These are phyloP conservation scores for Anisogramma anomala DNA, from an alignment of 2,329 filamentous ascomycete species.

Conservation along the genomic window DNA sequence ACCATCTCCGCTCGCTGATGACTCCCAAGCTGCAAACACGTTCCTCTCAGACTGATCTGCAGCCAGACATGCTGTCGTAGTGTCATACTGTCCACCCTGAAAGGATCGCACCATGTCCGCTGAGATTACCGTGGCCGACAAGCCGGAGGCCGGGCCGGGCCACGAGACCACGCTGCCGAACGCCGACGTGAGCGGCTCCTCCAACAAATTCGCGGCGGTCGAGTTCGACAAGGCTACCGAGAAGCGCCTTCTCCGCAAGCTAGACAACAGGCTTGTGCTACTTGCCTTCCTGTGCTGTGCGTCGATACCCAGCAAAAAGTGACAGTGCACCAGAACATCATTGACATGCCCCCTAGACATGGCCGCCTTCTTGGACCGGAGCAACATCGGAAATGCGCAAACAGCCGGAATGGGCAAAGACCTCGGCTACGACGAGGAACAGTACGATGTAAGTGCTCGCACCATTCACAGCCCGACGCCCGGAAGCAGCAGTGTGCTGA, in stretches of 20 bases:
- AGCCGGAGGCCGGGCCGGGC: neutral
- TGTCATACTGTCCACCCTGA: too few species aligned
- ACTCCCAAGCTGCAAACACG: too few species aligned
- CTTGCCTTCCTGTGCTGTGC: conserved; percentile 23
- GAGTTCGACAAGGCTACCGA: conserved; percentile 22
- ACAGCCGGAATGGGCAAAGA: conserved; percentile 26
- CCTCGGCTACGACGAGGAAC: conserved; percentile 25
- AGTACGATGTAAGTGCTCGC: conserved; percentile 24
- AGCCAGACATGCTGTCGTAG: too few species aligned
- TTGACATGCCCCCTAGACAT: conserved; percentile 18
- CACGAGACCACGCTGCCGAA: neutral
- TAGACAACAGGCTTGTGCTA: conserved; percentile 23
- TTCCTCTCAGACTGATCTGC: too few species aligned
- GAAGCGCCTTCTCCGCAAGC: conserved; percentile 24
- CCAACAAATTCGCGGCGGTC: neutral
- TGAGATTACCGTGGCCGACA: conserved; percentile 1
- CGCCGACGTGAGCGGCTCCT: neutral
- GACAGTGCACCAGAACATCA: neutral
- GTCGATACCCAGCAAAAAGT: neutral
- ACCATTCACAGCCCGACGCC: neutral
- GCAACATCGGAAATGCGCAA: conserved; percentile 30
- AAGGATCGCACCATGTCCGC: too few species aligned
- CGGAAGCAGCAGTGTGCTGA: too few species aligned
- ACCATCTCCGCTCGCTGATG: too few species aligned
- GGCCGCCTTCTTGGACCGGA: conserved; percentile 27